Conservation (phyloP, 345 rosid species). For the Pistacia atlantica region DNA sequence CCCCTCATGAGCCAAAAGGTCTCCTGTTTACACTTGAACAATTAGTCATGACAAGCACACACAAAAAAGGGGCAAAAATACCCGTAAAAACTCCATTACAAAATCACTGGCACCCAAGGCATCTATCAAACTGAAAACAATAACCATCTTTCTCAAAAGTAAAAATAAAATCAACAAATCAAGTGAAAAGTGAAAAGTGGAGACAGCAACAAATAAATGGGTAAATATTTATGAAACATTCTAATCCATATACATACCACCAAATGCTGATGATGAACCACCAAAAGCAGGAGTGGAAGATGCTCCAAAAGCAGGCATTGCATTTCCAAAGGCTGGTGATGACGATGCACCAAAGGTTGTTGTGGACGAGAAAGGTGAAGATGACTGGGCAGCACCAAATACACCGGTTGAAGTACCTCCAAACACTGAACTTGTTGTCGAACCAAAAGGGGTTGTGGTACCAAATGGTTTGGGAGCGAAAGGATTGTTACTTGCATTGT, state of each 20-base stretch:
- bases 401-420: constrained; percentile 92
- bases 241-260: constrained; percentile 40
- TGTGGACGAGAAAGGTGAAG: constrained; percentile 68
- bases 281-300: constrained; percentile 76
- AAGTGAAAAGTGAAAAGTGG: not conserved
- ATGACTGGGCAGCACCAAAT: constrained; percentile 69
- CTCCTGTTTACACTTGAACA: not conserved
- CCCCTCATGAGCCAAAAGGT: not conserved
- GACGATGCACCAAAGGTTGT: constrained; percentile 78
- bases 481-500: constrained; percentile 55
- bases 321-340: constrained; percentile 71
- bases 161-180: not conserved
- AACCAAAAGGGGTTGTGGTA: constrained; percentile 65
- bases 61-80: not conserved
- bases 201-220: not conserved
- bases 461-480: constrained; percentile 80
- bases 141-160: not conserved
- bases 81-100: not conserved
- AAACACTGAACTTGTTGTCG: constrained; percentile 72
- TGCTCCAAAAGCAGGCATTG: constrained; percentile 64
- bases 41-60: not conserved
- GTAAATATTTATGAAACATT: not conserved
- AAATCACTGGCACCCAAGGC: not conserved
- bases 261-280: constrained; percentile 58
- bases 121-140: constrained; percentile 7